Base-by-base conservation (phyloP, 345 rosid species). In the Mallotus nudiflorus region DNA sequence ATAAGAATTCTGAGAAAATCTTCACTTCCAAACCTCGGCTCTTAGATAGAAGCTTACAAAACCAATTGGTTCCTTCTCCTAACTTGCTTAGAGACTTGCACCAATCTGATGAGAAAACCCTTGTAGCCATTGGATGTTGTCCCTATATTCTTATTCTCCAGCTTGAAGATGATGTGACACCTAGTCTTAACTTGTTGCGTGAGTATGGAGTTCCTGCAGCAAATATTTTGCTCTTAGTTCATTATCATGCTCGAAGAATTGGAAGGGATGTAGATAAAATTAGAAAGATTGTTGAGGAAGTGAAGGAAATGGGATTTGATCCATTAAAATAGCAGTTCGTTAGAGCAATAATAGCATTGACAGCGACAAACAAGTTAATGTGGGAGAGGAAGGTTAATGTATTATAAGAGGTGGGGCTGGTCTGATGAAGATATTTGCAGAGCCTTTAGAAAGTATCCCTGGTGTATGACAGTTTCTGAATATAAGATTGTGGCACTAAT, bases 381-480 rank as follows among this genome's bases (percentile, higher is more conserved):
- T n/a, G n/a, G n/a, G n/a, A n/a, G n/a, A n/a, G n/a, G n/a, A n/a
- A n/a, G n/a, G n/a, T n/a, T n/a, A n/a, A n/a, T n/a, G n/a, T n/a
- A n/a, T n/a, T n/a, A n/a, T n/a, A n/a, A 84, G 66, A 74, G 73
- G 63, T 86, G 85, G 89, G 86, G 84, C 4, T 88, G 87, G 93
- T 75, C 85, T 16, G 71, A 79, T 44, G 83, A 84, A 2, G 84
- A 81, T 45, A 73, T 80, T 35, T 52, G 52, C 28, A n/a, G 72
- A 0, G 89, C 89, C 0, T 85, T 86, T 37, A 77, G 67, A 55
- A 83, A 77, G 66, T 77, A 77, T 0, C 93, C 89, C 0, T 57
- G 66, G 14, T 83, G 80, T 56, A 78, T 86, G 88, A 53, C 71
- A 71, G 1, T 77, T 40, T 85, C 89, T 0, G 85, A 78, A 74